Base-by-base conservation (phyloP, 2,329 filamentous ascomycete species). In the Fusarium graminum region DNA sequence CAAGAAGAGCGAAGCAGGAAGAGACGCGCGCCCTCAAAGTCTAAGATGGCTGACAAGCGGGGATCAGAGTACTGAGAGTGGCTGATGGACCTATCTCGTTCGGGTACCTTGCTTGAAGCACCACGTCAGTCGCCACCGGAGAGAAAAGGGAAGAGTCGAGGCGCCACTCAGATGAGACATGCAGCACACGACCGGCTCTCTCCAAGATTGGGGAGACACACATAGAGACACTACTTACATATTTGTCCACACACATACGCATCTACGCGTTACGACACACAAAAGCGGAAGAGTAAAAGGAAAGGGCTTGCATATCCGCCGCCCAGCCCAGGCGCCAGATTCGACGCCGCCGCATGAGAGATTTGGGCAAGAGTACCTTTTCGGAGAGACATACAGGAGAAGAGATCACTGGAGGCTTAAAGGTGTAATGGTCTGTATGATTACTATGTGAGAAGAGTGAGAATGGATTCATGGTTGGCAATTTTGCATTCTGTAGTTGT, bases 1-100 rank as follows among this genome's bases (percentile, higher is more conserved):
- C 75, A 78, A 46, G 77, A 80, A 49, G 78, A 79, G 71, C 75
- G 77, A 64, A 78, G 76, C 64, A 76, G 77, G 49, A 80, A 80
- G 73, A 72, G 77, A 61, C 71, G 78, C 53, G 78, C 77, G 26
- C 77, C 78, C 14, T 75, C 76, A 58, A 80, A 79, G 62, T 70
- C 77, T 46, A 79, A 78, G 69, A 69, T 68, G 17, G 66, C 62
- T 11, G 73, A 77, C 28, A 78, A 77, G 69, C 75, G 71, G 59
- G 68, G 53, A 52, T 52, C 67, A 32, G 72, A 75, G 32, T 77
- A 74, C 64, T 78, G 65, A 72, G 30, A 30, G 17, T 22, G 38
- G 29, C 17, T 54, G 51, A 59, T 46, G 17, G 32, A 41, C 32
- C 46, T 19, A 56, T 50, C 38, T 47, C 47, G 34, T 42, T 28